Percentiles rank a stretch among this genome's conserved stretches.
phyloP scores from a whole-genome alignment of 2,329 filamentous ascomycete genomes.

The Fusarium solani-melongenae region DNA sequence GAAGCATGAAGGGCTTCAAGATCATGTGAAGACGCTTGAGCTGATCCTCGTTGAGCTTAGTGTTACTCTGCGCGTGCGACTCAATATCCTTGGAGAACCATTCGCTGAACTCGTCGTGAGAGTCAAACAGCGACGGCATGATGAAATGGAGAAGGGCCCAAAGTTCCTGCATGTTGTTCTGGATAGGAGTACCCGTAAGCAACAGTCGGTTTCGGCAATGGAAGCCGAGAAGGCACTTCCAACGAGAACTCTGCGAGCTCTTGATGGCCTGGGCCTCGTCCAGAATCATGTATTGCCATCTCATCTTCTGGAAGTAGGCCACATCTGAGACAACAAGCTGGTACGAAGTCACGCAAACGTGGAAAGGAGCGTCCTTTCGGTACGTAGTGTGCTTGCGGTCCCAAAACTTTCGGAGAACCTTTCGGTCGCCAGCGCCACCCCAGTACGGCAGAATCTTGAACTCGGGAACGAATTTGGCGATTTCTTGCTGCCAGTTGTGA shows the following conservation, averaged over 20 bases:
- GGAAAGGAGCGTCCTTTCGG: slow-evolving; percentile 91
- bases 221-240: slow-evolving; percentile 95
- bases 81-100: slow-evolving; percentile 98
- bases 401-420: slow-evolving; percentile 98
- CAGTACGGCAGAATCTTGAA: slow-evolving; percentile 98
- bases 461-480: slow-evolving; percentile 91
- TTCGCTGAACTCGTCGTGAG: slow-evolving; percentile 91
- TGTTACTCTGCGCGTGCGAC: slow-evolving; percentile 97
- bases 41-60: slow-evolving; percentile 99
- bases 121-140: slow-evolving; percentile 99
- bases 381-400: slow-evolving; percentile 98
- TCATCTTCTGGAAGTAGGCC: slow-evolving; percentile 98
- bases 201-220: slow-evolving; percentile 94
- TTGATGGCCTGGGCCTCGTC: slow-evolving; percentile 99
- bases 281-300: slow-evolving; percentile 99
- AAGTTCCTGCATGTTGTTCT: slow-evolving; percentile 99
- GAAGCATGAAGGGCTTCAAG: slow-evolving; percentile 98
- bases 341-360: slow-evolving; percentile 96
- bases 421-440: slow-evolving; percentile 93
- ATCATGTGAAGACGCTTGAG: slow-evolving; percentile 98
- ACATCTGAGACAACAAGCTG: slow-evolving; percentile 97
- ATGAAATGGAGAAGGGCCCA: slow-evolving; percentile 99
- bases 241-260: slow-evolving; percentile 93
- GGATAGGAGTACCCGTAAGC: slow-evolving; percentile 95
- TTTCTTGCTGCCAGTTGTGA: slow-evolving; percentile 99